Base-by-base conservation (phyloP, 768 basidiomycete species). In the Trametes maxima region DNA sequence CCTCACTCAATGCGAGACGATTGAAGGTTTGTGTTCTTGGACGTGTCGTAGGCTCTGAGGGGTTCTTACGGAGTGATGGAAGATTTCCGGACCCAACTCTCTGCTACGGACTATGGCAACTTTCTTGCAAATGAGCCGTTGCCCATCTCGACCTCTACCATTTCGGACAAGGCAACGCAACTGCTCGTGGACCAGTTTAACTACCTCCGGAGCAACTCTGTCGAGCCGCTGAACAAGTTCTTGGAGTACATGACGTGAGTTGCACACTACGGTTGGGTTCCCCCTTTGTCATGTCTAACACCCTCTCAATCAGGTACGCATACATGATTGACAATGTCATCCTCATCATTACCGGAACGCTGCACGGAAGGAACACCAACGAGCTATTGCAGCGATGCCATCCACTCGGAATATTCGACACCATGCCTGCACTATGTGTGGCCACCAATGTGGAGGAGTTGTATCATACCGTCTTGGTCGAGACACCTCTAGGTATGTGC, bases 301-400 rank as follows among this genome's bases (percentile, higher is more conserved):
- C 45, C n/a, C 24, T 19, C 36, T 33, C 22, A 40, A 14, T n/a
- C 74, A 97, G 95, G 46, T 97, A 97, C 73, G 94, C 87, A 33
- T 99, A 98, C 77, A 99, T 99, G 97, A 98, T 99, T 72, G 97
- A 99, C 85, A 99, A 99, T 74, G 92, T 99, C 69, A 89, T 99
- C 60, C 83, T 99, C 54, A 83, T 99, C 70, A 99, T 98, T 64
- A 95, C 97, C 16, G 97, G 97, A 21, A 98, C 96, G 0, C 77
- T 99, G 36, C 95, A 98, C 70, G 95, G 98, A 75, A 84, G 97
- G 59, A 96, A 98, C 74, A 98, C 96, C 2, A 94, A 97, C 66
- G 97, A 99, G 72, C 85, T 99, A 3, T 78, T 99, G 39, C 94
- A 95, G 68, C 87, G 97, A 39, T 99, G 97, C 77, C 97, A 99